Percentiles rank a stretch among this genome's conserved stretches.
Conservation (phyloP, 495 filamentous ascomycete genomes). For the Neurospora terricola region DNA sequence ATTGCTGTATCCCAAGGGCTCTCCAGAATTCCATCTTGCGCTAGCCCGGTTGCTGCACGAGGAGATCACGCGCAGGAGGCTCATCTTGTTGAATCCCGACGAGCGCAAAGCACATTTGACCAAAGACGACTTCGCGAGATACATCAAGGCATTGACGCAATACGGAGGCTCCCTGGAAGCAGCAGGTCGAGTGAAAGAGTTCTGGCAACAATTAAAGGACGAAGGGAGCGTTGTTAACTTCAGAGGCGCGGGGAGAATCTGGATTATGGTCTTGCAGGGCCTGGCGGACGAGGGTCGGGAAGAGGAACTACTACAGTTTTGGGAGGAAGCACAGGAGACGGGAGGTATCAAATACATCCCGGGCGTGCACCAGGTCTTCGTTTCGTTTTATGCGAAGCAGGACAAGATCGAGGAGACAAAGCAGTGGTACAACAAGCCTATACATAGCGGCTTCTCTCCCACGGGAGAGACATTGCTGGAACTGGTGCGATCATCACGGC, state of each 20-base stretch:
- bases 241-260: slow-evolving; percentile 33
- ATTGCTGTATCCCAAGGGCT: slow-evolving; percentile 24
- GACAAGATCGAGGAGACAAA: slow-evolving; percentile 45
- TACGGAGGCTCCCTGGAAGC: slow-evolving; percentile 54
- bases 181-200: slow-evolving; percentile 36
- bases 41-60: slow-evolving; percentile 48
- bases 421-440: slow-evolving; percentile 54
- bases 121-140: slow-evolving; percentile 37
- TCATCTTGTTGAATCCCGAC: slow-evolving; percentile 11
- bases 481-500: slow-evolving; percentile 38
- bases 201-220: slow-evolving; percentile 14
- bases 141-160: slow-evolving; percentile 45
- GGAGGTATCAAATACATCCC: slow-evolving; percentile 23
- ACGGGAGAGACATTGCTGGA: slow-evolving; percentile 36
- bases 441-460: slow-evolving; percentile 31
- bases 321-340: slow-evolving; percentile 8
- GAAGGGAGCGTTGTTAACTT: slow-evolving; percentile 20
- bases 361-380: slow-evolving; percentile 38
- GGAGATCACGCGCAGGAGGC: slow-evolving; percentile 33
- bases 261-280: slow-evolving; percentile 52
- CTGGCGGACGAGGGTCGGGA: slow-evolving; percentile 55
- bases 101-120: slow-evolving; percentile 28
- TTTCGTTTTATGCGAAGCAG: slow-evolving; percentile 38
- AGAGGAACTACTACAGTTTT: slow-evolving; percentile 36
- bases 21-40: slow-evolving; percentile 33